Conservation (phyloP, 768 basidiomycete genomes). For the Pleurotus sapidus region DNA sequence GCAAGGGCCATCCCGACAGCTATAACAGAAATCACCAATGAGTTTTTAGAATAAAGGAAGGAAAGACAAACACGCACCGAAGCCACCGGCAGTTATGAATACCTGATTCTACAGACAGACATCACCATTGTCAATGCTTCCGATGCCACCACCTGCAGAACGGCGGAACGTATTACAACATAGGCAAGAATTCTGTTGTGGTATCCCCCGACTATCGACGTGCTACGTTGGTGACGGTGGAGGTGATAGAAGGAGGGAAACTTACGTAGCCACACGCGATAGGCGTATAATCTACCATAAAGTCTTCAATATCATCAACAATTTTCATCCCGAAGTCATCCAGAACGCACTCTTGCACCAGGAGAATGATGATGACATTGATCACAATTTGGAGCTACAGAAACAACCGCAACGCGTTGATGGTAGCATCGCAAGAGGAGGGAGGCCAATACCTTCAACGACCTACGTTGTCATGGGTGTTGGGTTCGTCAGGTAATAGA, state of each 20-base stretch:
- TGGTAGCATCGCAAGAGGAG: neutral
- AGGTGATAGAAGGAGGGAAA: neutral
- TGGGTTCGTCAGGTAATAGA: too few relatives aligned
- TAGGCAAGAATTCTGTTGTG: neutral
- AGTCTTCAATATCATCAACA: too few relatives aligned
- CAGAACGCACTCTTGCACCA: conserved; percentile 21
- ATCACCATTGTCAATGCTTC: too few relatives aligned
- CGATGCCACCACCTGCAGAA: too few relatives aligned
- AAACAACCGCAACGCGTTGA: neutral
- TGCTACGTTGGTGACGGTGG: neutral
- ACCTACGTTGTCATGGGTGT: neutral
- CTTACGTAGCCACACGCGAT: conserved; percentile 5
- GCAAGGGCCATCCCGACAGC: conserved; percentile 1
- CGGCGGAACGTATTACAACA: neutral
- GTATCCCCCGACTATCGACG: neutral
- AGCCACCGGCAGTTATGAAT: neutral
- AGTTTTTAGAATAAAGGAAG: too few relatives aligned
- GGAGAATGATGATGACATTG: conserved; percentile 22
- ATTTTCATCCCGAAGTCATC: neutral
- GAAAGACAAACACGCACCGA: neutral
- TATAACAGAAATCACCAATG: too few relatives aligned
- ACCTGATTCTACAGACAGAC: neutral
- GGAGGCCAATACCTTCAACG: neutral
- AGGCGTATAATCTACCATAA: neutral
- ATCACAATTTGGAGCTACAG: conserved; percentile 21